A percentile compares a stretch with the other conserved stretches of the same genome.
Evolutionary conservation across 257 asterid genomes (phyloP).

Genomic region (Solanum phureja): DNA sequence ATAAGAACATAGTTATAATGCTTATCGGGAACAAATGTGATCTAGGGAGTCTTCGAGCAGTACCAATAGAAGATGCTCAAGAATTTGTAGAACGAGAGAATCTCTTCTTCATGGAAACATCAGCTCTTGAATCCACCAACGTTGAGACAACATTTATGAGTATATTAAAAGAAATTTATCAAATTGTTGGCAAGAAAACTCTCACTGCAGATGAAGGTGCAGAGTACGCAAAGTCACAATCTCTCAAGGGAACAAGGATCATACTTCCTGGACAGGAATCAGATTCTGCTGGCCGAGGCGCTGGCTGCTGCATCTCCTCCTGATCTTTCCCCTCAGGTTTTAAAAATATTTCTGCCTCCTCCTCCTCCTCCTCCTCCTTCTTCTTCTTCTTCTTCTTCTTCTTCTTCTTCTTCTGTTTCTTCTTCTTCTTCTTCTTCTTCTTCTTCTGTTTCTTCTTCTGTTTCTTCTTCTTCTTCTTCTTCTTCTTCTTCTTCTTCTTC

Average conservation of each 20-base stretch:
- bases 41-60: constrained; percentile 63
- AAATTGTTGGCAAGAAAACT: constrained; percentile 61
- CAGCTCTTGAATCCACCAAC: constrained; percentile 71
- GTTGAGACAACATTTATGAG: constrained; percentile 65
- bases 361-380: too few relatives aligned
- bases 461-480: too few relatives aligned
- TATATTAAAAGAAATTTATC: constrained; percentile 44
- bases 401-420: too few relatives aligned
- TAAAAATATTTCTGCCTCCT: neutral
- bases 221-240: constrained; percentile 30
- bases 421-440: too few relatives aligned
- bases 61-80: constrained; percentile 76
- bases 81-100: constrained; percentile 86
- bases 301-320: constrained; percentile 49
- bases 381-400: too few relatives aligned
- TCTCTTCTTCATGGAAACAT: constrained; percentile 80
- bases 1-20: constrained; percentile 80
- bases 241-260: constrained; percentile 58
- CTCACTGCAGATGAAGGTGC: constrained; percentile 24
- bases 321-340: constrained; percentile 26
- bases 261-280: constrained; percentile 42
- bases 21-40: constrained; percentile 72
- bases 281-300: constrained; percentile 25
- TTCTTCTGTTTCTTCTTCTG: too few relatives aligned
- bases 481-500: too few relatives aligned